Base-by-base conservation (phyloP, 208 protist species). In the Leishmania turanica region DNA sequence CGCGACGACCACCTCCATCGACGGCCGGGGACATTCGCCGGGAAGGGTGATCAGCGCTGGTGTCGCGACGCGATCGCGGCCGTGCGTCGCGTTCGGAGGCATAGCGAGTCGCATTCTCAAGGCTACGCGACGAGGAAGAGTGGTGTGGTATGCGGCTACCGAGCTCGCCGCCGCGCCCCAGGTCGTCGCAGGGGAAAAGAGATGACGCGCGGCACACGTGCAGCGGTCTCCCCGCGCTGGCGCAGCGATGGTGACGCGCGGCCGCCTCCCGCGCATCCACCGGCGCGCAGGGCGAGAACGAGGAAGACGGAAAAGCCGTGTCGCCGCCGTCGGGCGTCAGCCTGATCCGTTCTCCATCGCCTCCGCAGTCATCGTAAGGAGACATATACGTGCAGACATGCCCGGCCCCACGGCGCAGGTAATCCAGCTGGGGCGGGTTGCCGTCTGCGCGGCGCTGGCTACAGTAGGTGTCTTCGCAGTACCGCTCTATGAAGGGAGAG, bases 401-500 rank as follows among this genome's bases (percentile, higher is more conserved):
- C 13, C 77, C 78, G n/a, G 64, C 68, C 17, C 82, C 73, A 21
- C 82, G 58, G 27, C 60, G 82, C 42, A 86, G 45, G 49, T 66
- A 86, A 51, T 79, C 72, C 21, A n/a, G 60, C 6, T 58, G 58
- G 19, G 47, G 24, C 5, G 37, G 13, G 37, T 47, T 24, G 17
- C 40, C 71, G 5, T 75, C 80, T 3, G 79, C 54, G 49, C 79
- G 86, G 45, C 68, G 82, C 76, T 60, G 68, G 53, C 86, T 89
- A 69, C 34, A 84, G 68, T 80, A 89, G 19, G 85, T 88, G 64
- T 53, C 70, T 3, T 66, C 68, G 2, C 34, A 13, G 81, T 86
- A 88, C 8, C 85, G 60, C 74, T 45, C 54, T 19, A 66, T 21
- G 56, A 24, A 15, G 54, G 74, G 51, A 45, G 51, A 76, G 34